These are phyloP conservation scores for Saussurea involucrata DNA, from an alignment of 129 eudicot species.

Conservation along the genomic window DNA sequence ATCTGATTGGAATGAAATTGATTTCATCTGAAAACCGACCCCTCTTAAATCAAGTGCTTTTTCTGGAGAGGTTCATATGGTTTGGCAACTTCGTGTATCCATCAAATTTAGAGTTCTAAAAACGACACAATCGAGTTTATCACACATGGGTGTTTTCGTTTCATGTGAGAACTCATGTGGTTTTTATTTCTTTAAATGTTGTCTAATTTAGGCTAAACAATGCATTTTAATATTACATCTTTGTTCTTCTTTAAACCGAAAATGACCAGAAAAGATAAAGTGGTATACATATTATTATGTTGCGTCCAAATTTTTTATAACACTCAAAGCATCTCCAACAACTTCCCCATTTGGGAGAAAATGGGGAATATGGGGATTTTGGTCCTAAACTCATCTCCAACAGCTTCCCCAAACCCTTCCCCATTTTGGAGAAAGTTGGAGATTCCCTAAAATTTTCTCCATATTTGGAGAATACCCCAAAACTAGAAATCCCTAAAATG, in stretches of 20 bases:
- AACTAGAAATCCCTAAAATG: too few relatives aligned
- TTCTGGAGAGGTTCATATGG: neutral
- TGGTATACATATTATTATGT: neutral
- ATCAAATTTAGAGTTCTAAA: neutral
- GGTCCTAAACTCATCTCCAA: too few relatives aligned
- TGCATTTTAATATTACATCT: neutral
- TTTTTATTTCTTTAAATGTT: conserved; percentile 5
- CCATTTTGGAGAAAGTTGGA: too few relatives aligned
- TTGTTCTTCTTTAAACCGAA: neutral
- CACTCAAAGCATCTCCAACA: too few relatives aligned
- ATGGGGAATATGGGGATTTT: too few relatives aligned
- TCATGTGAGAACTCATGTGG: conserved; percentile 3
- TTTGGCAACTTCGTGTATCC: conserved; percentile 6
- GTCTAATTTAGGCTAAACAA: conserved; percentile 14
- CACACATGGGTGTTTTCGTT: conserved; percentile 6
- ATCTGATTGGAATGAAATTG: neutral
- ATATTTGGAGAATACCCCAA: too few relatives aligned
- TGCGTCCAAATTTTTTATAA: neutral
- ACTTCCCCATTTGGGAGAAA: too few relatives aligned
- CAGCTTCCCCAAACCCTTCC: too few relatives aligned
- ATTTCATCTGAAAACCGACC: neutral
- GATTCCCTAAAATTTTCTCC: too few relatives aligned
- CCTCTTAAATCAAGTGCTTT: neutral
- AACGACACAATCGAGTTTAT: neutral
- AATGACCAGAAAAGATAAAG: neutral